These are phyloP conservation scores for Fusarium lyarnte DNA, from an alignment of 2,329 filamentous ascomycete genomes.

Conservation along the genomic window DNA sequence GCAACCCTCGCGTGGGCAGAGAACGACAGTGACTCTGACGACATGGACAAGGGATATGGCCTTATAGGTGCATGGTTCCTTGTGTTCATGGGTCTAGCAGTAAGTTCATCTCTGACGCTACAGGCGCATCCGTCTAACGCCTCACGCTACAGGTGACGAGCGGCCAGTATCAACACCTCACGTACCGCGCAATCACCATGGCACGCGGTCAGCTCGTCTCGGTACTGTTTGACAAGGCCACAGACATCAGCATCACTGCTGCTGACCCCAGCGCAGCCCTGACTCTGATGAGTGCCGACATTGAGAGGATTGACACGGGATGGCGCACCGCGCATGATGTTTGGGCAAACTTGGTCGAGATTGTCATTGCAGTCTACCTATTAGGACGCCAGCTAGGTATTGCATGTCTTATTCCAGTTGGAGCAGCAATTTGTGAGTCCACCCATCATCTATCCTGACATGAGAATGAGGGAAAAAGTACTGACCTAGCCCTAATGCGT, in stretches of 20 bases:
- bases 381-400: constrained; percentile 50
- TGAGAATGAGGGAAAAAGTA: background rate
- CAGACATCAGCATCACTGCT: constrained; percentile 40
- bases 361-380: constrained; percentile 56
- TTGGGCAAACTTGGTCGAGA: constrained; percentile 54
- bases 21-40: background rate
- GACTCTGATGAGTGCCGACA: constrained; percentile 58
- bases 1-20: constrained; percentile 16
- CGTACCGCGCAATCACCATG: constrained; percentile 45
- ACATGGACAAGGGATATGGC: constrained; percentile 26
- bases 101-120: background rate
- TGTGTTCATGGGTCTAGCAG: constrained; percentile 26
- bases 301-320: constrained; percentile 51
- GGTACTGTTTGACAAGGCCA: constrained; percentile 43
- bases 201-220: constrained; percentile 44
- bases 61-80: constrained; percentile 35
- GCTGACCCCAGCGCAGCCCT: constrained; percentile 51
- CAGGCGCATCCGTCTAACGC: background rate
- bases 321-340: constrained; percentile 53
- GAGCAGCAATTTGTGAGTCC: constrained; percentile 28
- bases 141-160: background rate
- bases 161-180: constrained; percentile 31
- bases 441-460: background rate
- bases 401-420: constrained; percentile 23
- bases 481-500: accelerated